Evolutionary conservation across 352 stramenopile genomes (phyloP).

Genomic region (Globisporangium radiosum): DNA sequence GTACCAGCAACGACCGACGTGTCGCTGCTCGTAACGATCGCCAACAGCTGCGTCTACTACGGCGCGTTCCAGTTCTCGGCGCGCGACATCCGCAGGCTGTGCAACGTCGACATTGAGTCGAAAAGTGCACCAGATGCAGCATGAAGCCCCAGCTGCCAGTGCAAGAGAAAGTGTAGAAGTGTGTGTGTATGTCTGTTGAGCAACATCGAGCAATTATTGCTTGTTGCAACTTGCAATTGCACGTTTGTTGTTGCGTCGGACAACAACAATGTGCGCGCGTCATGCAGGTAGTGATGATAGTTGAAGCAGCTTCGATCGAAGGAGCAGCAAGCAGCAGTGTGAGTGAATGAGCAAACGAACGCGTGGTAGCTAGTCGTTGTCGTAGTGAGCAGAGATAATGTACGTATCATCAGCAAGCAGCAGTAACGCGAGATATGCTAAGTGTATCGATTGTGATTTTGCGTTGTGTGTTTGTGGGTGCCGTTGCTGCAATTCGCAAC

Average conservation of each 20-base stretch:
- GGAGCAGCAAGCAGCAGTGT: background rate
- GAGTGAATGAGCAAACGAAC: background rate
- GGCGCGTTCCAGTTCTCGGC: conserved; percentile 26
- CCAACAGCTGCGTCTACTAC: conserved; percentile 62
- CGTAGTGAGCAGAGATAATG: background rate
- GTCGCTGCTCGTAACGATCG: conserved; percentile 47
- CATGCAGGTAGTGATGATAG: background rate
- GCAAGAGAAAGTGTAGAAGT: background rate
- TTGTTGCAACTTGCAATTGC: no score
- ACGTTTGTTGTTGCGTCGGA: no score
- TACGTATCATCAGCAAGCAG: background rate
- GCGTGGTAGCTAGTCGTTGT: no score
- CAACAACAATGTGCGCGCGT: background rate
- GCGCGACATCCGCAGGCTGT: conserved; percentile 24
- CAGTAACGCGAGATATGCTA: no score
- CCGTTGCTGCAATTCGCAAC: background rate
- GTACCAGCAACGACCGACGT: conserved; percentile 29
- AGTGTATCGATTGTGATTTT: no score
- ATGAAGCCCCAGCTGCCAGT: background rate
- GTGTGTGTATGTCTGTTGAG: background rate
- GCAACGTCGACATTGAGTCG: conserved; percentile 4
- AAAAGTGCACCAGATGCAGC: background rate
- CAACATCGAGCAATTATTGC: background rate
- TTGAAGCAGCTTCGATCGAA: background rate
- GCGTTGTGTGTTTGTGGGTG: background rate